phyloP scores from a whole-genome alignment of 2,329 filamentous ascomycete genomes.

The Hypoxylon sp. region DNA sequence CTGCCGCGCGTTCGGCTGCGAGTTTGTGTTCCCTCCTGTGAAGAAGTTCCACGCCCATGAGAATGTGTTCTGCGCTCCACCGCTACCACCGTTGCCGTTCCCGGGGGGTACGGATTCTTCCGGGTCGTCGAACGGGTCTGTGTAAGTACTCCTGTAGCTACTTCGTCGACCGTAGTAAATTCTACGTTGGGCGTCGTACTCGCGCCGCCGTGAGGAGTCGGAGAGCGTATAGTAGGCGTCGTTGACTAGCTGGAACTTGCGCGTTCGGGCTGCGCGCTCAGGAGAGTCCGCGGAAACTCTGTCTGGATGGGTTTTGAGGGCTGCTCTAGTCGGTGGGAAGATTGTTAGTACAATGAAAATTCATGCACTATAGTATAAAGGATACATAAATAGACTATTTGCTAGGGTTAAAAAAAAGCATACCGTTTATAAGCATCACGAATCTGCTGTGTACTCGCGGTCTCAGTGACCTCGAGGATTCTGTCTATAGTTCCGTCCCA shows the following conservation, averaged over 20 bases:
- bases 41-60: constrained; percentile 84
- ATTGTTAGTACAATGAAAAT: constrained; percentile 37
- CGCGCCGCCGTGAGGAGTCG: constrained; percentile 80
- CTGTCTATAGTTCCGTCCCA: constrained; percentile 68
- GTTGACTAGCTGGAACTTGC: constrained; percentile 91
- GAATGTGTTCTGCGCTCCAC: constrained; percentile 63
- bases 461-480: constrained; percentile 79
- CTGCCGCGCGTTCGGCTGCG: constrained; percentile 57
- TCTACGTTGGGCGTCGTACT: constrained; percentile 83
- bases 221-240: constrained; percentile 95
- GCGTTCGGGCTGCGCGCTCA: constrained; percentile 84
- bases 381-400: background rate
- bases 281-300: constrained; percentile 87
- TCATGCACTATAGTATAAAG: background rate
- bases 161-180: constrained; percentile 65
- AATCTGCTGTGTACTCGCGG: constrained; percentile 85
- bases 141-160: constrained; percentile 47
- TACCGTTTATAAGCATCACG: constrained; percentile 95
- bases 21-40: constrained; percentile 53
- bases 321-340: constrained; percentile 71
- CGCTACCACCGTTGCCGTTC: constrained; percentile 60
- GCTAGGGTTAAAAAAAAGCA: constrained; percentile 19
- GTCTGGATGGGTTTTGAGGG: constrained; percentile 93
- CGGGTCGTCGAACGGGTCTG: constrained; percentile 62
- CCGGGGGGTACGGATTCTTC: constrained; percentile 57